phyloP scores from a whole-genome alignment of 202 grass and related monocot genomes.

The Digitaria exilis region DNA sequence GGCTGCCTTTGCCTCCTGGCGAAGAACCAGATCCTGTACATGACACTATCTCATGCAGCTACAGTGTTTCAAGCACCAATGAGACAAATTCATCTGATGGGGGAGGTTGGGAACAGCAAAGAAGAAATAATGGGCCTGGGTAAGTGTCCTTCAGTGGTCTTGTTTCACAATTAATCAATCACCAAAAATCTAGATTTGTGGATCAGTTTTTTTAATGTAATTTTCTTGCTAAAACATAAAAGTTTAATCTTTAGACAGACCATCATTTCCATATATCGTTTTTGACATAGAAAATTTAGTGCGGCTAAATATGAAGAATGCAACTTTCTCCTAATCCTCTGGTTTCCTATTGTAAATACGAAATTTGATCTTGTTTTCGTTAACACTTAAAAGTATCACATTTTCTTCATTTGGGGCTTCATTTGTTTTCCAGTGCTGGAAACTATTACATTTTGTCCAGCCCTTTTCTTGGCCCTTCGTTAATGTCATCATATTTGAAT shows the following conservation, averaged over 20 bases:
- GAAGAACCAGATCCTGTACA: conserved; percentile 34
- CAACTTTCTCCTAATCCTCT: neutral
- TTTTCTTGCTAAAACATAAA: neutral
- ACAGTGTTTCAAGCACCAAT: conserved; percentile 39
- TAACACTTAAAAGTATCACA: neutral
- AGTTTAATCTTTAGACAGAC: neutral
- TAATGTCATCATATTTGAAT: conserved; percentile 22
- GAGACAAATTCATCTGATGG: conserved; percentile 43
- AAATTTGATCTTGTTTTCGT: neutral
- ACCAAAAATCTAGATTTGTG: neutral
- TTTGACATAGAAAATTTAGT: neutral
- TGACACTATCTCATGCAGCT: conserved; percentile 46
- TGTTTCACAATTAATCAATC: conserved; percentile 18
- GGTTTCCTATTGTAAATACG: neutral
- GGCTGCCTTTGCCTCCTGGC: neutral
- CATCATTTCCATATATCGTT: neutral
- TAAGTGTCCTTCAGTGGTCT: conserved; percentile 30
- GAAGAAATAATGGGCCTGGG: conserved; percentile 36
- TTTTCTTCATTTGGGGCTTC: neutral
- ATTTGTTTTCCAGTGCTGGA: neutral
- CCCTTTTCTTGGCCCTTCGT: neutral
- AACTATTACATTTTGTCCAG: neutral
- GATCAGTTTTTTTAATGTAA: neutral
- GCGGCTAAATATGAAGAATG: conserved; percentile 7
- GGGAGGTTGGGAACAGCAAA: conserved; percentile 19